Evolutionary conservation across 805 yeast species (phyloP), one percentile per base, ranked within the genome.

Genomic region (Zygotorulaspora florentina): DNA sequence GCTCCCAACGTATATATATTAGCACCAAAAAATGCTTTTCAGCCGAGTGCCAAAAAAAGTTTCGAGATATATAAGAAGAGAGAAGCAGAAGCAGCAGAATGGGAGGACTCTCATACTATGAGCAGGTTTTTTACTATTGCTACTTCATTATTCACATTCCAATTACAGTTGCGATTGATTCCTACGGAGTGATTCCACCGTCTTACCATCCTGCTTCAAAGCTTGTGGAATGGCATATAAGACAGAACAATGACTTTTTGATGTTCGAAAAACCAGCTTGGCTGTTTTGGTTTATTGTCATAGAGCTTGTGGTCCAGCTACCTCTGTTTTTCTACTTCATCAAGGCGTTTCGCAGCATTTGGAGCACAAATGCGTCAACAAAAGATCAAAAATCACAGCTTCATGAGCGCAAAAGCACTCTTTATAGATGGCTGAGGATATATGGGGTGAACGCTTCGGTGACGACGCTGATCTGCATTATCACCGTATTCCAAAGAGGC

Each of bases 371-470:
- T 13, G 42, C 42, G 13, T 28, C 26, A 25, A 40, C 40, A 35
- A 53, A 43, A 40, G 35, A 36, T 11, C 16, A 43, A 12, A 54
- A 48, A 39, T 39, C 36, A 11, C 30, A 43, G 17, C 18, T 15
- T 6, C 35, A 34, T 12, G 40, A 30, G 23, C 40, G 47, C 45
- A 44, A 53, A 38, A 41, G 34, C 28, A 35, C 34, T 10, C 36
- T 50, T 15, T 43, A 51, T 45, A 50, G 38, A 27, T 72, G 71
- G 59, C 63, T 83, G 53, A 67, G 79, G 11, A 57, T 82, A 5
- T 91, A 93, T 64, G 96, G 91, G 2, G 75, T 85, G 55, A 88
- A 87, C 58, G 98, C 97, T 0, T 69, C 83, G 3, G 69, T 85
- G 42, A 88, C 96, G 4, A 88, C 96, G 0, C 63, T 81, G 30